Base-by-base conservation (phyloP, 352 stramenopile species). In the Phytopythium chamaehyphon region DNA sequence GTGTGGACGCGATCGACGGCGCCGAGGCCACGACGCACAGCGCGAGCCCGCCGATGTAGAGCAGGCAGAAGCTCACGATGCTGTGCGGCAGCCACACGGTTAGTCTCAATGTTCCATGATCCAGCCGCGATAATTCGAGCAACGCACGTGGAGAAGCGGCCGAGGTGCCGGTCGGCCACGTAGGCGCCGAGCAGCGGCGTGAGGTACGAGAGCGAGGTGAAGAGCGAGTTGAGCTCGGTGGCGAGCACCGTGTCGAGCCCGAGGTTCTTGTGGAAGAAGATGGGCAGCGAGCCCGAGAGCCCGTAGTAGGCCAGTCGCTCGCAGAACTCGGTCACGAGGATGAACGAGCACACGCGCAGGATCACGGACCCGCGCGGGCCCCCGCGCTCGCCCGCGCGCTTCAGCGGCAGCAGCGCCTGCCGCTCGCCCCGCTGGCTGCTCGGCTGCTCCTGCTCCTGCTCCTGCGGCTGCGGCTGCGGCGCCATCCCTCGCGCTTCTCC, bases 181-280 rank as follows among this genome's bases (percentile, higher is more conserved):
- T 89, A 95, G 21, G 84, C 84, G 38, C 82, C 84, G 15, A 93
- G 62, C 44, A 95, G 64, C 38, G 84, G 82, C 58, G 79, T 95
- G 43, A 95, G 72, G 52, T 95, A 90, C 55, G 76, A 92, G 16
- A 90, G 70, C 54, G 82, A 90, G 54, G 81, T 86, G 55, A 95
- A 88, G 12, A 78, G 83, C n/a, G 71, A 83, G 69, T 93, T 93
- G 53, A 95, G 74, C 59, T 95, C 84, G 14, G 84, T 91, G n/a
- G 84, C 76, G 22, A 91, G 65, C 53, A 93, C 84, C 26, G 65
- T 90, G 62, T 66, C 81, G 19, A 93, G 66, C 11, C 81, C 80
- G 49, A 93, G 51, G 62, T 92, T 77, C 54, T 89, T 90, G 64
- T 86, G 84, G 64, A 95, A 95, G 65, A 93, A 95, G 58, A 95